phyloP scores from a whole-genome alignment of 2,329 filamentous ascomycete species.

The Cladophialophora yegresii region DNA sequence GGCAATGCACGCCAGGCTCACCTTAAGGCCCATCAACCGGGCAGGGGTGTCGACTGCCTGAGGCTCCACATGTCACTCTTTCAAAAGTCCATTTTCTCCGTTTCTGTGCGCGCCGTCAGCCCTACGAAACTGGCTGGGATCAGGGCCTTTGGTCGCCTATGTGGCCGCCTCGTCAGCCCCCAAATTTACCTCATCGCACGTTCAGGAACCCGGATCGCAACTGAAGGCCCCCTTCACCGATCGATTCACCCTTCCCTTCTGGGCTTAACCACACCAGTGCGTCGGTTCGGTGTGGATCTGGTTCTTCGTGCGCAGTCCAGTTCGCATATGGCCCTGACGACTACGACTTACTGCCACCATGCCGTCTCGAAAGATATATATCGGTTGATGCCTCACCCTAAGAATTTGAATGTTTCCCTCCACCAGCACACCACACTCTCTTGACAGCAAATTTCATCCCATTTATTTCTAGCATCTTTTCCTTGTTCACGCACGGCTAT shows the following conservation, averaged over 20 bases:
- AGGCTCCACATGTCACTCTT: slow-evolving; percentile 1
- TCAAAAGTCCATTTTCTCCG: slow-evolving; percentile 23
- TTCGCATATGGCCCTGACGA: not conserved
- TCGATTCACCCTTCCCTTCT: slow-evolving; percentile 9
- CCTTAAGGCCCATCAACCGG: slow-evolving; percentile 12
- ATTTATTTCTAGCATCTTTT: slow-evolving; percentile 13
- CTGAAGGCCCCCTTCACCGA: not conserved
- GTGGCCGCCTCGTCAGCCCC: slow-evolving; percentile 27
- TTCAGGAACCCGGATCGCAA: slow-evolving; percentile 12
- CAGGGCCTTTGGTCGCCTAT: slow-evolving; percentile 16
- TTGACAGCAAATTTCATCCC: slow-evolving; percentile 10
- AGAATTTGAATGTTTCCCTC: slow-evolving; percentile 7
- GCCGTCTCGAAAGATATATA: slow-evolving; percentile 21
- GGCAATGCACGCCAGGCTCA: slow-evolving; percentile 17
- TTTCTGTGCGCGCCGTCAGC: slow-evolving; percentile 19
- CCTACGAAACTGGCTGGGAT: slow-evolving; percentile 18
- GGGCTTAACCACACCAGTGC: slow-evolving; percentile 1
- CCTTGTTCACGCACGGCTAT: slow-evolving; percentile 17
- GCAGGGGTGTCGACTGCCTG: slow-evolving; percentile 5
- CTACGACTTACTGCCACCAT: not conserved
- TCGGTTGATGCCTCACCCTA: slow-evolving; percentile 11
- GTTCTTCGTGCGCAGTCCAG: not conserved
- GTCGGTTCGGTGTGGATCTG: not conserved
- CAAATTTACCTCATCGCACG: slow-evolving; percentile 31
- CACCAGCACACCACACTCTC: slow-evolving; percentile 15